These are phyloP conservation scores for Babesia ovis DNA, from an alignment of 169 alveolate genomes.

Conservation along the genomic window DNA sequence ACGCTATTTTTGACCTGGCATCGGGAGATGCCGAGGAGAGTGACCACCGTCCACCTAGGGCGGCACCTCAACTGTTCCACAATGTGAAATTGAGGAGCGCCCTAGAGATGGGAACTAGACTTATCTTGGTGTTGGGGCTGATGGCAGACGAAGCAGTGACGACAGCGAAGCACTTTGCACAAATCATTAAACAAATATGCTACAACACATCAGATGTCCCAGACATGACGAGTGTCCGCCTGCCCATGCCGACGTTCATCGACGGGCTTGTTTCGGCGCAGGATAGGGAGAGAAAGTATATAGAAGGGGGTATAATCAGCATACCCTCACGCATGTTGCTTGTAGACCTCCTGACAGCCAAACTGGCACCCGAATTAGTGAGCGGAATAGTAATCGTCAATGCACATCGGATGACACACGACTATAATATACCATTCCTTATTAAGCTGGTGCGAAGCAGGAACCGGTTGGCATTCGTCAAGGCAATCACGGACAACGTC, in stretches of 20 bases:
- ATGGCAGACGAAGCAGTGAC: conserved; percentile 38
- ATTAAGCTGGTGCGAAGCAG: conserved; percentile 44
- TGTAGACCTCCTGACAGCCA: conserved; percentile 49
- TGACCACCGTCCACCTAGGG: neutral
- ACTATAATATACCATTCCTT: conserved; percentile 59
- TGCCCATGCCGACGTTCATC: conserved; percentile 50
- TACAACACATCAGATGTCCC: conserved; percentile 5
- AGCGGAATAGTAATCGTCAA: conserved; percentile 59
- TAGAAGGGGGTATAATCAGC: conserved; percentile 55
- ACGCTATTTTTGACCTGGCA: conserved; percentile 41
- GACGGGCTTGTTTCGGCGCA: conserved; percentile 47
- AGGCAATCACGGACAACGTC: conserved; percentile 55
- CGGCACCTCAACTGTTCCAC: conserved; percentile 16
- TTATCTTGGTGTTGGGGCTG: conserved; percentile 54
- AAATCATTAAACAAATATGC: conserved; percentile 26
- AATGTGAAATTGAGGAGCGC: conserved; percentile 52
- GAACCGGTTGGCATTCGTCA: conserved; percentile 61
- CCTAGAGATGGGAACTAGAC: conserved; percentile 36
- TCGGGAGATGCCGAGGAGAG: conserved; percentile 3
- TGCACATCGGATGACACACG: conserved; percentile 63
- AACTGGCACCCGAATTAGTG: conserved; percentile 48
- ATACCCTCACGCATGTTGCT: conserved; percentile 47
- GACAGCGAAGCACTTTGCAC: conserved; percentile 23
- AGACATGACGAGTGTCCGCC: conserved; percentile 13
- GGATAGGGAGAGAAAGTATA: conserved; percentile 56